Evolutionary conservation across 371 early-diverging fungal genomes (phyloP).

Genomic region (Dinochytrium kinnereticum): DNA sequence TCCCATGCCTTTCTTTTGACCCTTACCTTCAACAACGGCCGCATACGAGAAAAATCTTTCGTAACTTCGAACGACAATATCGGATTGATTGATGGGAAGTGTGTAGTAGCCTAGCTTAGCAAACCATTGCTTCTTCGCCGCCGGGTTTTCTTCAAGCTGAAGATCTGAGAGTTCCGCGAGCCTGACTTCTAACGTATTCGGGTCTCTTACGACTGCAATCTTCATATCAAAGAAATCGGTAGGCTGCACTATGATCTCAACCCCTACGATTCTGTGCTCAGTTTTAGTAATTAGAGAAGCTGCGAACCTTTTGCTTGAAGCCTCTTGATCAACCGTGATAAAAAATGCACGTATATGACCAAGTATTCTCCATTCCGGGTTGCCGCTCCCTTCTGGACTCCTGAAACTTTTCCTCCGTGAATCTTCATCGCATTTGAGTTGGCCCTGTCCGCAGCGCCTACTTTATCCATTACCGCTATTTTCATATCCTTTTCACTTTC

Average conservation of each 20-base stretch:
- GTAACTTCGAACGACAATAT: constrained; percentile 39
- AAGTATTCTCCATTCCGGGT: constrained; percentile 45
- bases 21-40: constrained; percentile 9
- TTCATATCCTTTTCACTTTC: neutral
- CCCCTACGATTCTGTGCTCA: constrained; percentile 28
- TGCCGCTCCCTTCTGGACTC: neutral
- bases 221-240: constrained; percentile 42
- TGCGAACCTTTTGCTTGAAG: constrained; percentile 46
- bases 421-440: constrained; percentile 6
- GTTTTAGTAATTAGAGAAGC: neutral
- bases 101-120: constrained; percentile 57
- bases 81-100: constrained; percentile 45
- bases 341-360: constrained; percentile 60
- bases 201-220: constrained; percentile 52
- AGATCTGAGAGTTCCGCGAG: constrained; percentile 54
- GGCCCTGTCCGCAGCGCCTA: neutral
- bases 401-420: constrained; percentile 4
- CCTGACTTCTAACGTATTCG: constrained; percentile 58
- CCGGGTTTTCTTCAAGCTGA: constrained; percentile 44
- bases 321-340: constrained; percentile 54
- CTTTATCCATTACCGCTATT: neutral
- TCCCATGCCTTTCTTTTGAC: constrained; percentile 11
- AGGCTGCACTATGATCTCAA: constrained; percentile 39
- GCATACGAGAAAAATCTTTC: constrained; percentile 48
- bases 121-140: constrained; percentile 50